phyloP scores from a whole-genome alignment of 2,329 filamentous ascomycete genomes.

The Aplosporella prunicola region DNA sequence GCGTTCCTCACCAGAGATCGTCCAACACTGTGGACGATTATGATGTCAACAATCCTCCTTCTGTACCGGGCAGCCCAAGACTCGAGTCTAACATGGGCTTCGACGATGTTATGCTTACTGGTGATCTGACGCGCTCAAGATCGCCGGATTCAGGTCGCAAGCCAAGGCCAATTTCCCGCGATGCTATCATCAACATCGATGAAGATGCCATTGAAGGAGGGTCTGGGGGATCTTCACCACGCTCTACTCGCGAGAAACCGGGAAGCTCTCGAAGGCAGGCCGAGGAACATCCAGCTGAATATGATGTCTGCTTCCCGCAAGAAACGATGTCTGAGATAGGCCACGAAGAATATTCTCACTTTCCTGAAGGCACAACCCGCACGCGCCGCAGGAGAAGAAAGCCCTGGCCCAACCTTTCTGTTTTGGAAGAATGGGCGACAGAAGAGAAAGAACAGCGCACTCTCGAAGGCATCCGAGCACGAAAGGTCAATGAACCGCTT shows the following conservation, averaged over 20 bases:
- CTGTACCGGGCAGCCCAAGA: conserved; percentile 49
- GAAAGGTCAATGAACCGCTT: conserved; percentile 89
- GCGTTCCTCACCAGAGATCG: conserved; percentile 23
- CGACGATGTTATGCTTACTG: conserved; percentile 59
- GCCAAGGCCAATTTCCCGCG: conserved; percentile 23
- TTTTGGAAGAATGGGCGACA: conserved; percentile 80
- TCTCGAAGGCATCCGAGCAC: conserved; percentile 66
- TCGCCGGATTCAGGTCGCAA: conserved; percentile 16
- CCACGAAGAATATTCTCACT: conserved; percentile 58
- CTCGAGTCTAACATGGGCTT: conserved; percentile 43
- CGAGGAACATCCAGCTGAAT: conserved; percentile 51
- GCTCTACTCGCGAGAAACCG: conserved; percentile 20
- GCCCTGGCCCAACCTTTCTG: conserved; percentile 77
- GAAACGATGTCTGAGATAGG: conserved; percentile 70
- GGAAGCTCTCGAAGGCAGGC: neutral
- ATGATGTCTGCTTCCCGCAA: conserved; percentile 87
- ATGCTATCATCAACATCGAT: conserved; percentile 44
- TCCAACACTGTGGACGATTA: conserved; percentile 35
- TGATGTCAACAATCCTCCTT: conserved; percentile 58
- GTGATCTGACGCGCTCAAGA: conserved; percentile 42
- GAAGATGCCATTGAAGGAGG: conserved; percentile 44
- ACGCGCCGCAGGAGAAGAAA: conserved; percentile 38
- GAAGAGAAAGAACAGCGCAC: conserved; percentile 83
- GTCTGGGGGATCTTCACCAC: conserved; percentile 13
- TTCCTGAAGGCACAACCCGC: conserved; percentile 35